Conservation (phyloP, 805 yeast genomes). For the Wickerhamiella brachini region DNA sequence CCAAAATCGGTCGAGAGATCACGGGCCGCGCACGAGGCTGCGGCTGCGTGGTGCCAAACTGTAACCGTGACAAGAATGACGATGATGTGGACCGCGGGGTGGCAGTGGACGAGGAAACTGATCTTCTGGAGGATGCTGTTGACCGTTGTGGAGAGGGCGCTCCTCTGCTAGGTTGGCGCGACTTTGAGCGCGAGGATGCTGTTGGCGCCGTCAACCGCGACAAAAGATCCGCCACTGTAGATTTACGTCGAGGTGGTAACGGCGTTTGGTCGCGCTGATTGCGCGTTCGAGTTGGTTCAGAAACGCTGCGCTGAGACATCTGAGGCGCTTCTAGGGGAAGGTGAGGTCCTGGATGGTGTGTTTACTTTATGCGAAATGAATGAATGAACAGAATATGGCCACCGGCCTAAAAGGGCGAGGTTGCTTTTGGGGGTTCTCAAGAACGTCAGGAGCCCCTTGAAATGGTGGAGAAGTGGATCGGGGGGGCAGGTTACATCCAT, state of each 20-base stretch:
- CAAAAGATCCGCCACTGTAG: conserved; percentile 20
- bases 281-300: neutral
- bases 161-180: neutral
- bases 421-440: too few relatives aligned
- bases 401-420: neutral
- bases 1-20: neutral
- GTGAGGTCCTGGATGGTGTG: too few relatives aligned
- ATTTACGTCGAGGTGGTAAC: conserved; percentile 4
- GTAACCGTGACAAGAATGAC: neutral
- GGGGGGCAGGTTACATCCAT: too few relatives aligned
- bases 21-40: neutral
- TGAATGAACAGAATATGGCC: neutral
- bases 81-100: neutral
- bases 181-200: conserved; percentile 18
- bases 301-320: neutral
- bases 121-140: neutral
- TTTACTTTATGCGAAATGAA: neutral
- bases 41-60: neutral
- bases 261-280: neutral
- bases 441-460: too few relatives aligned
- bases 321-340: neutral
- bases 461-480: too few relatives aligned
- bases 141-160: neutral
- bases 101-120: neutral
- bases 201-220: conserved; percentile 22